Evolutionary conservation across 1,284 basidiomycete species (phyloP).

Genomic region (Flammula alnicola): DNA sequence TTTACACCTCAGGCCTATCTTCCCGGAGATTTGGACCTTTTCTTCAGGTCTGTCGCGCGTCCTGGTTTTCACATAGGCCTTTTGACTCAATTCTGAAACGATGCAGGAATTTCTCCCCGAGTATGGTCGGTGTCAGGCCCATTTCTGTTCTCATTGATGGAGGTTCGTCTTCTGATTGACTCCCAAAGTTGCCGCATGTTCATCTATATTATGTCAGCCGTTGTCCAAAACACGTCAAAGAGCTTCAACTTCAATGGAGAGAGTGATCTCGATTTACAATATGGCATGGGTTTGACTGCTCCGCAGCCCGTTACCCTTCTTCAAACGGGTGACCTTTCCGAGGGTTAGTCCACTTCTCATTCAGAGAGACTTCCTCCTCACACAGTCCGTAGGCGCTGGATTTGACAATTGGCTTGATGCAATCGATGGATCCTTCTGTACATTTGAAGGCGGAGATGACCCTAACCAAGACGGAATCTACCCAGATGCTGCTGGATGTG

Average conservation of each 20-base stretch:
- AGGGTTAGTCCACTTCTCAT: slow-evolving; percentile 36
- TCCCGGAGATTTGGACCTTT: slow-evolving; percentile 36
- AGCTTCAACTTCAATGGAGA: slow-evolving; percentile 54
- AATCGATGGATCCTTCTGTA: slow-evolving; percentile 58
- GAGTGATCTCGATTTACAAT: slow-evolving; percentile 55
- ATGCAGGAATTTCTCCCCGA: slow-evolving; percentile 37
- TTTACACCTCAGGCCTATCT: slow-evolving; percentile 40
- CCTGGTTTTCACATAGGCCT: no score
- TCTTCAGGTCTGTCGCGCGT: slow-evolving; percentile 32
- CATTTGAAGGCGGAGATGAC: slow-evolving; percentile 65
- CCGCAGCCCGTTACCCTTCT: slow-evolving; percentile 48
- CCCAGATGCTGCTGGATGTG: slow-evolving; percentile 42
- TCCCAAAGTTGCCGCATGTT: no score
- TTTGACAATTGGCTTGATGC: slow-evolving; percentile 54
- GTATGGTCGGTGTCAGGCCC: slow-evolving; percentile 33
- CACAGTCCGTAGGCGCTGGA: slow-evolving; percentile 35
- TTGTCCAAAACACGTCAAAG: slow-evolving; percentile 22
- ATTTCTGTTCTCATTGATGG: slow-evolving; percentile 36
- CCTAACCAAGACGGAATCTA: slow-evolving; percentile 38
- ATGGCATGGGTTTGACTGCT: slow-evolving; percentile 42
- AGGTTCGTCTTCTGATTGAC: no score
- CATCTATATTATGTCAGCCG: slow-evolving; percentile 12
- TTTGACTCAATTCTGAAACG: no score
- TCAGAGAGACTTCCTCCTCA: slow-evolving; percentile 28
- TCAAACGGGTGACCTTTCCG: slow-evolving; percentile 50